phyloP scores from a whole-genome alignment of 208 protist genomes.

The Crithidia acanthocephali region DNA sequence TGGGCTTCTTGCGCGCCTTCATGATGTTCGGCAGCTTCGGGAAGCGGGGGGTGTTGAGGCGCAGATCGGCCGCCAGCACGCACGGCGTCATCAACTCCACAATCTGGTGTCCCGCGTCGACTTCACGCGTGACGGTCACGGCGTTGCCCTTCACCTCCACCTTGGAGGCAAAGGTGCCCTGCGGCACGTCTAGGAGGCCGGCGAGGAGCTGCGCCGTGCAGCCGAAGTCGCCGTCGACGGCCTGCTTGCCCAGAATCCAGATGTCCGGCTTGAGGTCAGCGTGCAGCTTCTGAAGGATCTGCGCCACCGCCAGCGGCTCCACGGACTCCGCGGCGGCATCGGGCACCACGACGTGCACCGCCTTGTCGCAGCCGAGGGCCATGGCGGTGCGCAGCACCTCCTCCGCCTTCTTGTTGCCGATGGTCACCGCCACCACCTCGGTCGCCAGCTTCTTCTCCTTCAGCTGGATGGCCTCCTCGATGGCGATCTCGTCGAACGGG shows the following conservation, averaged over 20 bases:
- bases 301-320: conserved; percentile 93
- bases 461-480: conserved; percentile 95
- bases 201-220: conserved; percentile 96
- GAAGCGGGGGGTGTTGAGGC: conserved; percentile 97
- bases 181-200: conserved; percentile 93
- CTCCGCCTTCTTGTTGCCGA: conserved; percentile 91
- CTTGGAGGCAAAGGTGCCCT: conserved; percentile 95
- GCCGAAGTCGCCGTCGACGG: conserved; percentile 96
- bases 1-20: conserved; percentile 97
- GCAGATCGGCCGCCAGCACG: conserved; percentile 90
- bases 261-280: conserved; percentile 87
- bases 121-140: conserved; percentile 93
- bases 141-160: conserved; percentile 75
- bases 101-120: conserved; percentile 95
- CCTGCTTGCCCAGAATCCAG: conserved; percentile 96
- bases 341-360: conserved; percentile 91
- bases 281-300: conserved; percentile 93
- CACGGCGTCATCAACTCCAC: conserved; percentile 84
- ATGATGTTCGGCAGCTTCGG: conserved; percentile 98
- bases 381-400: conserved; percentile 94
- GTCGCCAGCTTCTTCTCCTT: conserved; percentile 93
- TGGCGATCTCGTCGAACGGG: conserved; percentile 97
- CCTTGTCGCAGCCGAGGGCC: conserved; percentile 96
- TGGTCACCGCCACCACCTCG: conserved; percentile 95
- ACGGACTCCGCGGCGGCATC: conserved; percentile 69